Percentiles rank a stretch among this genome's conserved stretches.
Evolutionary conservation across 768 basidiomycete species (phyloP).

Genomic region (Dictyophora rubrovolvata): DNA sequence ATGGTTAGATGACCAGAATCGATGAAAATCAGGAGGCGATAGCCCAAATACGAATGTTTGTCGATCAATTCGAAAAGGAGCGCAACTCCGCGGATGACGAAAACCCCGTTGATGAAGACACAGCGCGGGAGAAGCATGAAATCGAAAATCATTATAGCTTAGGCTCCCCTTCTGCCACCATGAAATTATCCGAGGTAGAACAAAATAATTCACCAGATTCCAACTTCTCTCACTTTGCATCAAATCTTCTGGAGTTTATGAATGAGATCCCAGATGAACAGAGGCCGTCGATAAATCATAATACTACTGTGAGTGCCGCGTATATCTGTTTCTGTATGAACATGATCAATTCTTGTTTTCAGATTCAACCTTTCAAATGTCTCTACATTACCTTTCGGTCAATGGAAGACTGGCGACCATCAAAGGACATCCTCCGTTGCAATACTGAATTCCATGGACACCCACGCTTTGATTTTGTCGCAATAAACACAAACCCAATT

Average conservation of each 20-base stretch:
- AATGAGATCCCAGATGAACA: neutral
- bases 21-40: conserved; percentile 8
- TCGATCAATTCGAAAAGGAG: neutral
- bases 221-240: neutral
- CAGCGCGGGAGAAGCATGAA: too few relatives aligned
- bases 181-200: neutral
- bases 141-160: too few relatives aligned
- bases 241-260: neutral
- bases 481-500: too few relatives aligned
- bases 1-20: neutral
- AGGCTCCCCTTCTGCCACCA: too few relatives aligned
- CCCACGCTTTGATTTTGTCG: too few relatives aligned
- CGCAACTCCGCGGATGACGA: conserved; percentile 11
- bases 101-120: too few relatives aligned
- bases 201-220: neutral
- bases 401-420: neutral
- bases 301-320: neutral
- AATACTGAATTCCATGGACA: neutral
- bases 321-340: too few relatives aligned
- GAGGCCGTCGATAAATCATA: neutral
- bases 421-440: neutral
- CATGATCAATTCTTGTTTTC: neutral
- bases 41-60: conserved; percentile 19
- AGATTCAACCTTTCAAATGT: neutral
- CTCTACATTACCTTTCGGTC: neutral